Conservation (phyloP, 2,329 filamentous ascomycete species). For the Fusarium sarcochroum region DNA sequence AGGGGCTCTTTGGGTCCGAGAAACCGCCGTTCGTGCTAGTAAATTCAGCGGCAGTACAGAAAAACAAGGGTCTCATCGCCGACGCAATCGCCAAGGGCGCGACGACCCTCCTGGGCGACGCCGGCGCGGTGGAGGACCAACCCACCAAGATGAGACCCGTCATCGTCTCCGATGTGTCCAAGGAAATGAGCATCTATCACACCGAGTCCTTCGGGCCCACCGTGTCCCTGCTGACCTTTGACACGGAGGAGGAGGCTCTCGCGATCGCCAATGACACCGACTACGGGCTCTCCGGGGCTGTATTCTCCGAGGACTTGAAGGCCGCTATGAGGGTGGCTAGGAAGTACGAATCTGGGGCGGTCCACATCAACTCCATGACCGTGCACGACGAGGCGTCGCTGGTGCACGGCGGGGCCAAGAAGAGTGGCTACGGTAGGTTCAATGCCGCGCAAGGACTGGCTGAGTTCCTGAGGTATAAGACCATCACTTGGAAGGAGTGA, state of each 20-base stretch:
- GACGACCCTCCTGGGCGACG: too few species aligned
- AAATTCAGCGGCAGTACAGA: too few species aligned
- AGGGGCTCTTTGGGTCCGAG: too few species aligned
- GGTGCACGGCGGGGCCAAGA: slow-evolving; percentile 75
- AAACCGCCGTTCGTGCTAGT: too few species aligned
- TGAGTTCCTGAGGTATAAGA: slow-evolving; percentile 59
- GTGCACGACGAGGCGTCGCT: slow-evolving; percentile 73
- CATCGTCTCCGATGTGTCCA: too few species aligned
- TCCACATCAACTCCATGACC: slow-evolving; percentile 76
- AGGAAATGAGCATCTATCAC: not conserved
- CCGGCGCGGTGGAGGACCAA: too few species aligned
- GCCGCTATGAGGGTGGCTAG: slow-evolving; percentile 69
- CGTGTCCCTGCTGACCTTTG: slow-evolving; percentile 74
- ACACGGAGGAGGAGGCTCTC: slow-evolving; percentile 78
- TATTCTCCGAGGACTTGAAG: slow-evolving; percentile 78
- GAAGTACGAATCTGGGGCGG: slow-evolving; percentile 73
- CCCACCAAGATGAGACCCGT: too few species aligned
- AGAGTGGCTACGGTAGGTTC: slow-evolving; percentile 74
- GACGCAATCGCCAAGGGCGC: too few species aligned
- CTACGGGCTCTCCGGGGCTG: slow-evolving; percentile 77
- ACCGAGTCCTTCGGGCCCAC: slow-evolving; percentile 62
- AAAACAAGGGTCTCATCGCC: too few species aligned
- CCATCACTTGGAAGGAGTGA: not conserved
- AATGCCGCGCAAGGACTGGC: slow-evolving; percentile 28
- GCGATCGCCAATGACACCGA: slow-evolving; percentile 83